Evolutionary conservation across 2,329 filamentous ascomycete species (phyloP).

Genomic region (Penicillium sp.): DNA sequence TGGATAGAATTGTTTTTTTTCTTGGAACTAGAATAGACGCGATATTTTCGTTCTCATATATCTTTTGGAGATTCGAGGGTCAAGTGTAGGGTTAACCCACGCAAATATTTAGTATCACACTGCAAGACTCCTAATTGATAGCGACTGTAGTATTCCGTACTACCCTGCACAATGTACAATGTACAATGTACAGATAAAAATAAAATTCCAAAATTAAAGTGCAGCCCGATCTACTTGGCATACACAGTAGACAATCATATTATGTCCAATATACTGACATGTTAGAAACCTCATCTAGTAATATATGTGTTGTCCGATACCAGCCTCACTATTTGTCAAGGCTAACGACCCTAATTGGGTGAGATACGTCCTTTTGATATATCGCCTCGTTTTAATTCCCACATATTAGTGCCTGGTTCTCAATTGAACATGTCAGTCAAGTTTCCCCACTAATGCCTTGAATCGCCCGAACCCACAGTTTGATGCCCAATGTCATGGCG

Average conservation of each 20-base stretch:
- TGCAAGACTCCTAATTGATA: not conserved
- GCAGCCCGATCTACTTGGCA: not conserved
- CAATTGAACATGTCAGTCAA: conserved; percentile 26
- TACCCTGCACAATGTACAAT: not conserved
- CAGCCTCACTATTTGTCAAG: conserved; percentile 13
- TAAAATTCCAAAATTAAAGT: not conserved
- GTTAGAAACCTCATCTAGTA: conserved; percentile 1
- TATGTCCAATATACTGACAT: not conserved
- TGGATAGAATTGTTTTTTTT: too few relatives aligned
- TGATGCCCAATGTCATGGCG: conserved; percentile 30
- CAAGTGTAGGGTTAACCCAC: too few relatives aligned
- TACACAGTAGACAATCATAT: conserved; percentile 4
- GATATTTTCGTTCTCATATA: not conserved
- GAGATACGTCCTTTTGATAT: not conserved
- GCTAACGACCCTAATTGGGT: conserved; percentile 1
- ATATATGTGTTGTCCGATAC: conserved; percentile 6
- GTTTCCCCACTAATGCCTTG: conserved; percentile 9
- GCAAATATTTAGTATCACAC: not conserved
- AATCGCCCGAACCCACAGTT: conserved; percentile 21
- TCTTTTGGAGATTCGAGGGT: not conserved
- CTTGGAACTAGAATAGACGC: not conserved
- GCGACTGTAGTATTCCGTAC: not conserved
- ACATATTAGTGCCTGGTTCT: conserved; percentile 9
- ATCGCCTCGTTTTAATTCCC: conserved; percentile 1
- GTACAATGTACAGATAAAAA: not conserved